Evolutionary conservation across 257 asterid species (phyloP).

Genomic region (Gardenia jasminoides): DNA sequence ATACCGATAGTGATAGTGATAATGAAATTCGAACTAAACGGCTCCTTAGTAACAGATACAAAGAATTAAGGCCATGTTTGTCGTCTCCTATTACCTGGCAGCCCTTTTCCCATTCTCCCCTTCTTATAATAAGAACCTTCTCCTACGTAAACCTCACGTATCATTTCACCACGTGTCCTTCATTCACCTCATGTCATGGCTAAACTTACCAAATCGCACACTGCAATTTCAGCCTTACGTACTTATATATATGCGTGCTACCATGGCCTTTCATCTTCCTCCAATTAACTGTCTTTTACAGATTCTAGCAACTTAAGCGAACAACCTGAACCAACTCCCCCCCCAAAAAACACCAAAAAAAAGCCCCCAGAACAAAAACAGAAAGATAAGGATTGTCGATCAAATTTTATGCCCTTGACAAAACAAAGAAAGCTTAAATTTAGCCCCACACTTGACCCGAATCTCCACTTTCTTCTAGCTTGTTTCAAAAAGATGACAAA

Average conservation of each 20-base stretch:
- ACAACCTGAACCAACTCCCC: no score
- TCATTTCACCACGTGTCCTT: slow-evolving; percentile 56
- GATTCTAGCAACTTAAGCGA: not conserved
- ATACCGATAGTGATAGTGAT: no score
- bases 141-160: slow-evolving; percentile 42
- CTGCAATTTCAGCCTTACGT: not conserved
- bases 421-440: not conserved
- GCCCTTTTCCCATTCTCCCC: not conserved
- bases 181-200: slow-evolving; percentile 18
- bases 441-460: not conserved
- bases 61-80: slow-evolving; percentile 1
- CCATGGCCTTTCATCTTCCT: not conserved
- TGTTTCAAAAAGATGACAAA: slow-evolving; percentile 29
- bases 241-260: slow-evolving; percentile 17
- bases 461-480: not conserved
- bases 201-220: slow-evolving; percentile 22
- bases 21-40: no score
- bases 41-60: no score
- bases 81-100: slow-evolving; percentile 7
- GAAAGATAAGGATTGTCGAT: no score
- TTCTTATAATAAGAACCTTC: not conserved
- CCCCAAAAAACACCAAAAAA: no score
- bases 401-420: not conserved
- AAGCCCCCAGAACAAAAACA: no score
- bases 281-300: not conserved